Percentiles rank a stretch among this genome's conserved stretches.
phyloP scores from a whole-genome alignment of 2,329 filamentous ascomycete species.

The Trichoderma afroharzianum region DNA sequence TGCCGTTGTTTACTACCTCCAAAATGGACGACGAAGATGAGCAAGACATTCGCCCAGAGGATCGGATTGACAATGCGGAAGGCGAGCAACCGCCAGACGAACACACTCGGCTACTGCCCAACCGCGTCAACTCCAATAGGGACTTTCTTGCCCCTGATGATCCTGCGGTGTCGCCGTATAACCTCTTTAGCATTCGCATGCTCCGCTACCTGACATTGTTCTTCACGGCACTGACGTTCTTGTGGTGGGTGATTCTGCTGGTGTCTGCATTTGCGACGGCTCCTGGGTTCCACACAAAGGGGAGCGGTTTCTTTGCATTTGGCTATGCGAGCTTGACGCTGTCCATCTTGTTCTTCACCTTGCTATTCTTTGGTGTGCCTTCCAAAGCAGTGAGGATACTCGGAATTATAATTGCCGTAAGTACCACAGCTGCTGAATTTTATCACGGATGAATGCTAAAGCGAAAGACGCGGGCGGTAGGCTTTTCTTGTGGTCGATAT shows the following conservation, averaged over 20 bases:
- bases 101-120: conserved; percentile 65
- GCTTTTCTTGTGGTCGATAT: conserved; percentile 55
- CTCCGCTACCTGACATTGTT: conserved; percentile 74
- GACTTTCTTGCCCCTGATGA: conserved; percentile 40
- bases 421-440: conserved; percentile 23
- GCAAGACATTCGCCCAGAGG: conserved; percentile 14
- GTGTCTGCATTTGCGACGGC: conserved; percentile 88
- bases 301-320: conserved; percentile 90
- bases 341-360: conserved; percentile 68
- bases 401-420: conserved; percentile 59
- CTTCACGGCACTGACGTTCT: conserved; percentile 69
- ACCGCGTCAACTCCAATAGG: conserved; percentile 52
- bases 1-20: conserved; percentile 35
- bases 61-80: conserved; percentile 1
- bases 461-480: conserved; percentile 23
- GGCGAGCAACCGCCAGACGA: conserved; percentile 41
- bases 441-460: conserved; percentile 49
- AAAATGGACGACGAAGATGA: conserved; percentile 22
- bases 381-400: conserved; percentile 74
- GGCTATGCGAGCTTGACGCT: conserved; percentile 76
- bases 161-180: conserved; percentile 77
- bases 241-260: conserved; percentile 94
- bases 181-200: conserved; percentile 84
- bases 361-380: conserved; percentile 85
- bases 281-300: conserved; percentile 78